phyloP scores from a whole-genome alignment of 2,329 filamentous ascomycete genomes.

The Alternaria gaisen region DNA sequence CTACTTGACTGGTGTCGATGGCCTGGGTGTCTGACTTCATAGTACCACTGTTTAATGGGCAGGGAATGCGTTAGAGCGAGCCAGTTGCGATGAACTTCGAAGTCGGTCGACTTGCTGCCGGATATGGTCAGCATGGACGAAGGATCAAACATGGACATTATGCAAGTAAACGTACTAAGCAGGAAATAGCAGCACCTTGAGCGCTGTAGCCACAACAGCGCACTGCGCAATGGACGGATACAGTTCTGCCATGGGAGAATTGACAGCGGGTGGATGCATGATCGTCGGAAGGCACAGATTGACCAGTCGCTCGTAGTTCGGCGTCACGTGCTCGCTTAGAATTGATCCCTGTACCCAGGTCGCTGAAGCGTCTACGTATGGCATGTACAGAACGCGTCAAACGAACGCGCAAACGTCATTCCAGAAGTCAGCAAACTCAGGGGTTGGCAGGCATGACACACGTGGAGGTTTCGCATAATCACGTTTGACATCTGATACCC shows the following conservation, averaged over 20 bases:
- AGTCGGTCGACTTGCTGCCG: constrained; percentile 93
- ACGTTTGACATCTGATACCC: constrained; percentile 17
- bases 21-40: constrained; percentile 65
- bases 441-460: constrained; percentile 1
- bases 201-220: constrained; percentile 82
- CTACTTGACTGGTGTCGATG: neutral
- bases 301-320: constrained; percentile 23
- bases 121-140: constrained; percentile 36
- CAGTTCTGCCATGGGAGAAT: constrained; percentile 72
- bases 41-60: constrained; percentile 90
- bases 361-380: neutral
- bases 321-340: constrained; percentile 27
- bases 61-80: constrained; percentile 93
- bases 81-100: constrained; percentile 99
- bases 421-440: constrained; percentile 11
- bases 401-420: constrained; percentile 19
- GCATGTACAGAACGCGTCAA: constrained; percentile 11
- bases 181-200: constrained; percentile 92
- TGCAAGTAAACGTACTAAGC: constrained; percentile 77
- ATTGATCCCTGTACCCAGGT: neutral
- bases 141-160: constrained; percentile 2
- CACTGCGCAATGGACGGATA: constrained; percentile 91
- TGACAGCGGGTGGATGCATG: constrained; percentile 32
- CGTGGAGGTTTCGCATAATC: constrained; percentile 12
- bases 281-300: constrained; percentile 30